These are phyloP conservation scores for Peniophora sp. DNA, from an alignment of 1,284 basidiomycete species.

Conservation along the genomic window DNA sequence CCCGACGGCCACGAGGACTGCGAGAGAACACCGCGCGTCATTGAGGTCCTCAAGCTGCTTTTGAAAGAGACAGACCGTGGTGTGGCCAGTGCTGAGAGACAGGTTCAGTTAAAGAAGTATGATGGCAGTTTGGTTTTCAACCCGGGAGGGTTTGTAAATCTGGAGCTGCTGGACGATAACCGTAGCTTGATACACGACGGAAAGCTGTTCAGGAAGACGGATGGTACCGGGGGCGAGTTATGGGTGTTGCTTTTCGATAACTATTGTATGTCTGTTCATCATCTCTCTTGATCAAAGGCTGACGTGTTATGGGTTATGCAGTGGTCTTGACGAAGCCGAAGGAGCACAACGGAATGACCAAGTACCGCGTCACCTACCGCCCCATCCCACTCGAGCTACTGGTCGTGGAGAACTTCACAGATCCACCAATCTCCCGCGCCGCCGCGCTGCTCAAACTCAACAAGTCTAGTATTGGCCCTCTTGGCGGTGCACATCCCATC, in stretches of 20 bases:
- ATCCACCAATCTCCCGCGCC: conserved; percentile 59
- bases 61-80: conserved; percentile 83
- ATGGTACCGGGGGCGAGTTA: conserved; percentile 76
- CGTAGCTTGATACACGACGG: conserved; percentile 79
- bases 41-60: conserved; percentile 79
- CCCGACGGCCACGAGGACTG: conserved; percentile 71
- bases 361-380: conserved; percentile 76
- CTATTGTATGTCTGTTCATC: conserved; percentile 54
- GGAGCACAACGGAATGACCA: conserved; percentile 56
- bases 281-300: conserved; percentile 6
- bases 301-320: conserved; percentile 27
- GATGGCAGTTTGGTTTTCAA: conserved; percentile 77
- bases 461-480: conserved; percentile 24
- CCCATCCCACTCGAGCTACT: conserved; percentile 88
- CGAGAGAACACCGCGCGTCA: conserved; percentile 71
- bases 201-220: conserved; percentile 77
- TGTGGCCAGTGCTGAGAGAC: conserved; percentile 74
- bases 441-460: conserved; percentile 48
- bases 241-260: conserved; percentile 89
- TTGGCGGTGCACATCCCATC: conserved; percentile 13
- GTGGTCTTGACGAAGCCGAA: conserved; percentile 85
- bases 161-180: conserved; percentile 80
- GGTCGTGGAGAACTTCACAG: conserved; percentile 73
- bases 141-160: conserved; percentile 71
- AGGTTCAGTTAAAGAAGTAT: conserved; percentile 82